Evolutionary conservation across 2,329 filamentous ascomycete species (phyloP).

Genomic region (Alternaria angustiovoidea): DNA sequence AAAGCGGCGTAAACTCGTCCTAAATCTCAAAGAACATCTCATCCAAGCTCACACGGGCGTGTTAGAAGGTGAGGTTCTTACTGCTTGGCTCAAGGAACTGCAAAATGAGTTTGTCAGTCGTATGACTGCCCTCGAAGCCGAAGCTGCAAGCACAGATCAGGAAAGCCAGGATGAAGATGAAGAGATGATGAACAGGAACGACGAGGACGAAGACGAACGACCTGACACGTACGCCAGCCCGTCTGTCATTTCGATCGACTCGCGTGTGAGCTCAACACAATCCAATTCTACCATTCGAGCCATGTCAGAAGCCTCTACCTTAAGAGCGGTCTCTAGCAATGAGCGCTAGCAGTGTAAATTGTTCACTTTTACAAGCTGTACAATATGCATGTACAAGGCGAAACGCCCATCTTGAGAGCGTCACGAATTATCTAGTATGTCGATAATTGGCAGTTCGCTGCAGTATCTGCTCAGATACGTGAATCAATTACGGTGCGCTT

Average conservation of each 20-base stretch:
- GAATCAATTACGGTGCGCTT: neutral
- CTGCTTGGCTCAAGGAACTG: constrained; percentile 69
- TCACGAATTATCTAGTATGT: too few species aligned
- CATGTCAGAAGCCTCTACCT: constrained; percentile 30
- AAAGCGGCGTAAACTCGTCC: constrained; percentile 74
- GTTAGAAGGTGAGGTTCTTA: constrained; percentile 70
- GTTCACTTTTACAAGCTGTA: neutral
- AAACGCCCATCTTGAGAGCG: neutral
- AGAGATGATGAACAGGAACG: constrained; percentile 20
- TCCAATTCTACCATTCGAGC: constrained; percentile 23
- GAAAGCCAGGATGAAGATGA: constrained; percentile 26
- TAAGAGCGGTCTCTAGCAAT: constrained; percentile 40
- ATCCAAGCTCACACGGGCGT: constrained; percentile 70
- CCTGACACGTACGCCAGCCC: constrained; percentile 23
- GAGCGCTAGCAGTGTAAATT: constrained; percentile 13
- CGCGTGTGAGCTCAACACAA: constrained; percentile 25
- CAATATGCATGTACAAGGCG: neutral
- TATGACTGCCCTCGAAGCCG: constrained; percentile 73
- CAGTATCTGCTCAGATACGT: neutral
- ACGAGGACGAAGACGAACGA: constrained; percentile 19
- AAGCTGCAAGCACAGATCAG: constrained; percentile 32
- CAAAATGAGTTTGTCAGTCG: constrained; percentile 77
- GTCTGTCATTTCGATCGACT: constrained; percentile 35
- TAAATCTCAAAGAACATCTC: constrained; percentile 76
- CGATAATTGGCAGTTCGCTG: neutral